These are phyloP conservation scores for Silene latifolia DNA, from an alignment of 148 eudicot genomes.

Conservation along the genomic window DNA sequence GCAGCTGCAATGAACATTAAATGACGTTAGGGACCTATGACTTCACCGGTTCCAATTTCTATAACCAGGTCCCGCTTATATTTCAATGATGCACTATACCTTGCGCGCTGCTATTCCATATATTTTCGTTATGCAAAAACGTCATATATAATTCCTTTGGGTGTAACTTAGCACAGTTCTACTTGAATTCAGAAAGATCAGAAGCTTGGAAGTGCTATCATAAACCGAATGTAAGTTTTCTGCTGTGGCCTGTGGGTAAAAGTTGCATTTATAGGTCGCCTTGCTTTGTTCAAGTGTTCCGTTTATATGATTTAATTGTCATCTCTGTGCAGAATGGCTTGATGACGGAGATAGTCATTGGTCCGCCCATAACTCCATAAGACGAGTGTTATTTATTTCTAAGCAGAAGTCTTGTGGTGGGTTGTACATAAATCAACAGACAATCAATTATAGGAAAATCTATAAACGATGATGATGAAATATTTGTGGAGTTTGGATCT, in stretches of 20 bases:
- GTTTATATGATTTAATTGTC: neutral
- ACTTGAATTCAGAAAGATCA: constrained; percentile 20
- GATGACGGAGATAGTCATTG: constrained; percentile 1
- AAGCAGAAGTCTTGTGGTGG: neutral
- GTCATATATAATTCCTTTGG: constrained; percentile 24
- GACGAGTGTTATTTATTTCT: constrained; percentile 6
- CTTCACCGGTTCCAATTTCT: constrained; percentile 21
- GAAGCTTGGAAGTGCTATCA: constrained; percentile 13
- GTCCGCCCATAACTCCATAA: neutral
- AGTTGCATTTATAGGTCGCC: neutral
- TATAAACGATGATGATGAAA: neutral
- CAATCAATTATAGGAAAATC: neutral
- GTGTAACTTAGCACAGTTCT: constrained; percentile 25
- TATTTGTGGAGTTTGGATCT: constrained; percentile 11
- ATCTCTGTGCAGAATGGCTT: constrained; percentile 25
- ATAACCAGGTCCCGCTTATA: constrained; percentile 15
- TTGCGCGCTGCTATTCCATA: constrained; percentile 16
- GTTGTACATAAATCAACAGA: constrained; percentile 17
- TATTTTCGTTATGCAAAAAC: constrained; percentile 12
- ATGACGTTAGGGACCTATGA: constrained; percentile 29
- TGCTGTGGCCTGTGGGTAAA: too few relatives aligned
- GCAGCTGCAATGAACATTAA: constrained; percentile 93
- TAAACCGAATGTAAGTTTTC: constrained; percentile 25
- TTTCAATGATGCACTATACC: constrained; percentile 19
- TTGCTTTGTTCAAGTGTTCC: neutral